These are phyloP conservation scores for Phaeotremella skinneri DNA, from an alignment of 768 basidiomycete species.

Conservation along the genomic window DNA sequence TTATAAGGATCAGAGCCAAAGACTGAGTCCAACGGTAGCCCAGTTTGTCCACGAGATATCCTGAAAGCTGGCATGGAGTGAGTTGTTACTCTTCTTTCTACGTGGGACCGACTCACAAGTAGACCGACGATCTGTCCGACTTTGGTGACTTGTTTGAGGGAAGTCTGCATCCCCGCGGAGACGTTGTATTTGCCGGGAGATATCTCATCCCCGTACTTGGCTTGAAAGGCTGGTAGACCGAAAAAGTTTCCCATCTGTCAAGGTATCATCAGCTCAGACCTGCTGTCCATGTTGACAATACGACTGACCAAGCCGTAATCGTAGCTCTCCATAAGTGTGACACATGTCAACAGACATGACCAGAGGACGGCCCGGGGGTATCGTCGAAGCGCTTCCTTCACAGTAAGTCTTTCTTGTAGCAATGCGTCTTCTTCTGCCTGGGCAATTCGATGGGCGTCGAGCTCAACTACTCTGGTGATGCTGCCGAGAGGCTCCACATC, in stretches of 20 bases:
- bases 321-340: no score
- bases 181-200: conserved; percentile 18
- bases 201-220: conserved; percentile 27
- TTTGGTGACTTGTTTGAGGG: conserved; percentile 41
- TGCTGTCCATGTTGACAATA: conserved; percentile 31
- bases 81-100: neutral
- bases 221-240: conserved; percentile 35
- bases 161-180: conserved; percentile 51
- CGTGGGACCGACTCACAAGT: conserved; percentile 29
- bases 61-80: neutral
- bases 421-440: no score
- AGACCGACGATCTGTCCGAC: conserved; percentile 48
- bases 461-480: no score
- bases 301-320: conserved; percentile 18
- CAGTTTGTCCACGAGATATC: neutral
- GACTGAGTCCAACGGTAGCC: neutral
- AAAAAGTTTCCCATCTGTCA: conserved; percentile 17
- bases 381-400: conserved; percentile 38
- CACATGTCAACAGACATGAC: conserved; percentile 41
- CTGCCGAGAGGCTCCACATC: no score
- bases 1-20: conserved; percentile 18
- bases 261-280: conserved; percentile 39
- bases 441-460: no score
- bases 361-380: conserved; percentile 50
- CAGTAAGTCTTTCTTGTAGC: conserved; percentile 20